Conservation (phyloP, 31 red algal genomes). For the Porphyra umbilicalis region DNA sequence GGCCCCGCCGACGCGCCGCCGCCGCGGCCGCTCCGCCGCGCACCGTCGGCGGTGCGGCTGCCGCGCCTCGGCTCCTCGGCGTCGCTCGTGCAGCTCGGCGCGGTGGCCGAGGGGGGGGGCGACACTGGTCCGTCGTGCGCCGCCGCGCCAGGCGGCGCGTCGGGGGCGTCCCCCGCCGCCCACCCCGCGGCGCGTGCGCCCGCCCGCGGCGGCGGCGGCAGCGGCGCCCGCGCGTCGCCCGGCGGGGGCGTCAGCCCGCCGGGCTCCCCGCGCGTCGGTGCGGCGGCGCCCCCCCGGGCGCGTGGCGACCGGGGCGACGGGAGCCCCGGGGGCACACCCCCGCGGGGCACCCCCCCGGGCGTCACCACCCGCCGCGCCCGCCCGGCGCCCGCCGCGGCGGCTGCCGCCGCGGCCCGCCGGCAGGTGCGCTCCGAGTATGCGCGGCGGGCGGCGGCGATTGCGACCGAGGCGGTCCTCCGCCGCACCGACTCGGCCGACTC, state of each 20-base stretch:
- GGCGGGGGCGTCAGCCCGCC: too few species aligned
- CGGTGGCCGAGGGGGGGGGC: neutral
- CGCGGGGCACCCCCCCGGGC: neutral
- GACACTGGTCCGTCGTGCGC: neutral
- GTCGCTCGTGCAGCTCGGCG: too few species aligned
- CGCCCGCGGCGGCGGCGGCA: neutral
- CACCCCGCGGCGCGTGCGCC: neutral
- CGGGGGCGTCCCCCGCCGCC: neutral
- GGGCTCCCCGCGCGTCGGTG: too few species aligned
- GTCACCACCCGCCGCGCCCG: neutral
- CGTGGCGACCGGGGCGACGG: neutral
- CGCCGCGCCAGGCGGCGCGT: neutral
- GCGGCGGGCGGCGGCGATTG: neutral
- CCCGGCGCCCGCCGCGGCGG: neutral
- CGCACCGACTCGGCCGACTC: neutral
- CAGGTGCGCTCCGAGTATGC: neutral
- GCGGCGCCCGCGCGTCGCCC: neutral
- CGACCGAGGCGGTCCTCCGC: neutral
- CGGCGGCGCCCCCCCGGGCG: neutral
- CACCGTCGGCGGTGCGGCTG: neutral
- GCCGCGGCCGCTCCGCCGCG: neutral
- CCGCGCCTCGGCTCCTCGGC: neutral
- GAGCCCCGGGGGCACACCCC: neutral
- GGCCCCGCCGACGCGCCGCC: too few species aligned
- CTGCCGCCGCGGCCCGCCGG: neutral